A percentile compares a stretch with the other conserved stretches of the same genome.
Evolutionary conservation across 768 basidiomycete species (phyloP).

Genomic region (Phylloporus arenicola): DNA sequence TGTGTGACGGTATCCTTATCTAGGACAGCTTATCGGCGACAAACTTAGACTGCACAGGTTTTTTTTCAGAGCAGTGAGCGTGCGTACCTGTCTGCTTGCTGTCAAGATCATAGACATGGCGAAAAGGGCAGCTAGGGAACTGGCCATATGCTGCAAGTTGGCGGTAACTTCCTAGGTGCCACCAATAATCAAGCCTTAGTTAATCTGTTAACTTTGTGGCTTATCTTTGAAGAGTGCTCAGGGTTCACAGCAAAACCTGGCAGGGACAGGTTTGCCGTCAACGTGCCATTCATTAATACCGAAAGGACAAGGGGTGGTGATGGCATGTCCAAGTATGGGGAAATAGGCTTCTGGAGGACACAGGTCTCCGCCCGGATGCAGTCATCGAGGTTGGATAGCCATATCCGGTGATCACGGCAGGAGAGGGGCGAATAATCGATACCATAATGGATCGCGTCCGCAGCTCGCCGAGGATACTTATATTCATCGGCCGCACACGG

Average conservation of each 20-base stretch:
- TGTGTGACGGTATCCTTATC: constrained; percentile 17
- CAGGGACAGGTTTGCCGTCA: not conserved
- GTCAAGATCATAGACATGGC: not conserved
- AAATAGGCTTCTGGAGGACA: not conserved
- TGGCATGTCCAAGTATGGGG: not conserved
- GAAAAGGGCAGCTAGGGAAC: not conserved
- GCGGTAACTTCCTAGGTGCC: not conserved
- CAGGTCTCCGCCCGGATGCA: not conserved
- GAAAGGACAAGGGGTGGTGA: not conserved
- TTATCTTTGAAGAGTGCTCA: not conserved
- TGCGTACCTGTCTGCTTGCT: not conserved
- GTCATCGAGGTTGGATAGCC: not conserved
- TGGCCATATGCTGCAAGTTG: not conserved
- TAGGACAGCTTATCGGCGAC: constrained; percentile 4
- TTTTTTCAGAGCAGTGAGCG: not conserved
- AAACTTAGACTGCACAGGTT: not conserved
- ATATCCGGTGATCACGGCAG: not conserved
- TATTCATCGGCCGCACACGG: not conserved
- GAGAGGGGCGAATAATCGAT: not conserved
- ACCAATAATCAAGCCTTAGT: not conserved
- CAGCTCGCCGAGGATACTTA: not conserved
- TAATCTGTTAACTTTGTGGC: not conserved
- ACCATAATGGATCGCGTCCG: not conserved
- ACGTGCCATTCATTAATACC: not conserved
- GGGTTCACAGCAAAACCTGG: not conserved